Evolutionary conservation across 1,139 yeast species (phyloP).

Genomic region (Candida sp.): DNA sequence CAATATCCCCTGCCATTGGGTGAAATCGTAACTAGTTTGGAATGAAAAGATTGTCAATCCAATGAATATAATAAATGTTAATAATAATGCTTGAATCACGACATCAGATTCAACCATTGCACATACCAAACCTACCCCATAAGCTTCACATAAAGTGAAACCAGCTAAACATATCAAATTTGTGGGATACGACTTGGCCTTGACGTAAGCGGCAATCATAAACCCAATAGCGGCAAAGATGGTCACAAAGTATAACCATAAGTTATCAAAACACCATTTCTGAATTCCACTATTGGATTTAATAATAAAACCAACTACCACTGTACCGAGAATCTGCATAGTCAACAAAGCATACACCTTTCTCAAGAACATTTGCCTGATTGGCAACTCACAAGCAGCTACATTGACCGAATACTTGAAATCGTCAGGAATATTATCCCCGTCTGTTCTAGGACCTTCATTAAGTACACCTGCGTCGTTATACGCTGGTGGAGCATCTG

Average conservation of each 20-base stretch:
- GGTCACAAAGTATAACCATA: constrained; percentile 60
- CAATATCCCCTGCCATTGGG: constrained; percentile 66
- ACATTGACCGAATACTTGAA: constrained; percentile 82
- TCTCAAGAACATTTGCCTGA: constrained; percentile 73
- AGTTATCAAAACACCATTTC: constrained; percentile 57
- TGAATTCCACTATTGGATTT: constrained; percentile 45
- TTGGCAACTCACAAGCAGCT: constrained; percentile 70
- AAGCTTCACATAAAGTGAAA: constrained; percentile 76
- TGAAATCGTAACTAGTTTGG: constrained; percentile 80
- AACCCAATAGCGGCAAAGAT: constrained; percentile 59
- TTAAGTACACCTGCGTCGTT: not conserved
- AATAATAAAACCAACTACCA: constrained; percentile 55
- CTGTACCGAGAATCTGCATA: constrained; percentile 61
- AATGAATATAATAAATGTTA: constrained; percentile 66
- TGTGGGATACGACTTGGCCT: constrained; percentile 63
- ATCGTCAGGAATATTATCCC: constrained; percentile 64
- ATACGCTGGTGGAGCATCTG: constrained; percentile 2
- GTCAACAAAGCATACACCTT: constrained; percentile 75
- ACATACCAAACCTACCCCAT: constrained; percentile 66
- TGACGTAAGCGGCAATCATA: constrained; percentile 56
- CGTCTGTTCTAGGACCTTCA: constrained; percentile 19
- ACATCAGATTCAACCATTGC: constrained; percentile 61
- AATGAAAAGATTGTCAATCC: constrained; percentile 78
- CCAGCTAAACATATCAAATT: constrained; percentile 54
- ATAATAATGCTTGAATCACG: constrained; percentile 67